phyloP scores from a whole-genome alignment of 2,329 filamentous ascomycete genomes.

The Sporothrix euskadiensis region DNA sequence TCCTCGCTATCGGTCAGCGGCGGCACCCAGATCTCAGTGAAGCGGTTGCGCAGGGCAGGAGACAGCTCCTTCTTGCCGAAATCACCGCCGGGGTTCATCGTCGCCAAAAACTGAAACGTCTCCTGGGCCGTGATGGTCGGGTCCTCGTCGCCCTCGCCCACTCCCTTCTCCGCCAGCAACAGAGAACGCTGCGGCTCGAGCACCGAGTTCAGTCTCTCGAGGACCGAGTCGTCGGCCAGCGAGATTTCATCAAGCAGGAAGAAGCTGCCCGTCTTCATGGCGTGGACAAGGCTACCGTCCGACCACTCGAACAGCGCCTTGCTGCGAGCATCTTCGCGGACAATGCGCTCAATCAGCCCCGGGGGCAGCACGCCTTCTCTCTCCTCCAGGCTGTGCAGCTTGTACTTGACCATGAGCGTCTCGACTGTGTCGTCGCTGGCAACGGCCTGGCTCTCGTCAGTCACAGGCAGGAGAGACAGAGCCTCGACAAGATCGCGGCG shows the following conservation, averaged over 20 bases:
- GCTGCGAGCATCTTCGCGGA: slow-evolving; percentile 58
- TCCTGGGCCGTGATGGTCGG: slow-evolving; percentile 73
- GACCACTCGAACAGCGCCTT: slow-evolving; percentile 95
- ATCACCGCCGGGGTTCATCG: slow-evolving; percentile 98
- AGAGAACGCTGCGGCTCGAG: slow-evolving; percentile 85
- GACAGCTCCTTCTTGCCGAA: slow-evolving; percentile 98
- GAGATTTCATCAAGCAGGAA: slow-evolving; percentile 98
- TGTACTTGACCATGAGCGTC: slow-evolving; percentile 61
- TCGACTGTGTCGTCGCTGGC: slow-evolving; percentile 47
- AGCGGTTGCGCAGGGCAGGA: slow-evolving; percentile 89
- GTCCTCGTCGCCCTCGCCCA: slow-evolving; percentile 63
- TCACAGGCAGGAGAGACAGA: slow-evolving; percentile 38
- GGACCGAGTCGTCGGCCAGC: slow-evolving; percentile 92
- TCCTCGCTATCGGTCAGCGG: slow-evolving; percentile 82
- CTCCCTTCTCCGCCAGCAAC: slow-evolving; percentile 90
- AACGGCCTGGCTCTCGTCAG: background rate
- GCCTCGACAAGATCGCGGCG: slow-evolving; percentile 58
- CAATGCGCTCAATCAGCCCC: slow-evolving; percentile 50
- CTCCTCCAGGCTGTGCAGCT: slow-evolving; percentile 50
- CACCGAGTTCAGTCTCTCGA: slow-evolving; percentile 95
- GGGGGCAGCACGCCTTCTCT: slow-evolving; percentile 48
- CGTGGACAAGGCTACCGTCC: slow-evolving; percentile 88
- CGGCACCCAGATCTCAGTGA: slow-evolving; percentile 98
- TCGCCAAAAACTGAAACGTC: slow-evolving; percentile 94
- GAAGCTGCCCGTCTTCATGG: slow-evolving; percentile 86